Conservation (phyloP, 106 monocot species). For the Acorus gramineus region DNA sequence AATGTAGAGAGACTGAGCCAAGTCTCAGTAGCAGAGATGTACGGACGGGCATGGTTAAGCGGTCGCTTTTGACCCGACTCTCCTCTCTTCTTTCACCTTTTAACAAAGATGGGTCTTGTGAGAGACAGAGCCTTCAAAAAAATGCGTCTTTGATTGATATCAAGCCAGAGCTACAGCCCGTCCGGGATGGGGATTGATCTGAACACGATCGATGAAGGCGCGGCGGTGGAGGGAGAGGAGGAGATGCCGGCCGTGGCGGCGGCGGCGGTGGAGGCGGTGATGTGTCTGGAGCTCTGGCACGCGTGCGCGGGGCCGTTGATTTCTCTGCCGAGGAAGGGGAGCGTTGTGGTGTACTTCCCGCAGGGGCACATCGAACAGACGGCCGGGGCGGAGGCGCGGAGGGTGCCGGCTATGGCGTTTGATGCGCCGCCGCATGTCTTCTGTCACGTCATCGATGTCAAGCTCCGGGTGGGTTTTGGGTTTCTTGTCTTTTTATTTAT, state of each 20-base stretch:
- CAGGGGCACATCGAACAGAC: constrained; percentile 80
- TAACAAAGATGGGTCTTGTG: too few relatives aligned
- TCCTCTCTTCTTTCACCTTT: too few relatives aligned
- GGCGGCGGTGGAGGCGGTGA: background rate
- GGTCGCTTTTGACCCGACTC: too few relatives aligned
- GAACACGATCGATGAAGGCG: constrained; percentile 66
- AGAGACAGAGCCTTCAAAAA: too few relatives aligned
- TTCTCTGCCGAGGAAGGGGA: constrained; percentile 68
- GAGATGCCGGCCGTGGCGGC: background rate
- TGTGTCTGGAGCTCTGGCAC: constrained; percentile 92
- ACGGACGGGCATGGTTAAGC: too few relatives aligned
- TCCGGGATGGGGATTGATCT: constrained; percentile 71
- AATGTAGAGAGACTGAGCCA: too few relatives aligned
- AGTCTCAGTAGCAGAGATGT: too few relatives aligned
- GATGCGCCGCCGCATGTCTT: constrained; percentile 71
- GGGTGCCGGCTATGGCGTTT: constrained; percentile 1
- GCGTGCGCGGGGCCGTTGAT: constrained; percentile 82
- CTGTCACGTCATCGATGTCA: constrained; percentile 74
- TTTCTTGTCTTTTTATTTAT: background rate
- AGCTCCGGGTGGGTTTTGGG: constrained; percentile 47
- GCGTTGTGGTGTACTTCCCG: constrained; percentile 80
- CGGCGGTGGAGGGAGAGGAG: constrained; percentile 21
- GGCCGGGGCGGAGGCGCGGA: constrained; percentile 9
- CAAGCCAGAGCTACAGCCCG: background rate
- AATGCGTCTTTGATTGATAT: too few relatives aligned